Base-by-base conservation (phyloP, 768 basidiomycete species). In the Agaricus bisporus region DNA sequence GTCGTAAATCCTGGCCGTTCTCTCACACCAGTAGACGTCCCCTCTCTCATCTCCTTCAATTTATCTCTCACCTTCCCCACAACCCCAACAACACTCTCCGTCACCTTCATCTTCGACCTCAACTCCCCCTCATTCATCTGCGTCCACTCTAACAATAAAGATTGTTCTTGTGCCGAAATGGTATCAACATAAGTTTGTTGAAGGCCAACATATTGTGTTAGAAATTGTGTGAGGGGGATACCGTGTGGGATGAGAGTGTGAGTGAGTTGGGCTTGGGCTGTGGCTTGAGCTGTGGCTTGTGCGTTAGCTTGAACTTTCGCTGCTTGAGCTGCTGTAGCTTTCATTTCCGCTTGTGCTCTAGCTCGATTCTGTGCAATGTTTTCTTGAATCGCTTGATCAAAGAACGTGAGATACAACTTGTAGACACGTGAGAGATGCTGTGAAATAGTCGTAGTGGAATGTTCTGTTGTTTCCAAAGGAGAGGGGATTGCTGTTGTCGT, bases 21-120 rank as follows among this genome's bases (percentile, higher is more conserved):
- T 36, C 51, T 52, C 12, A 37, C 42, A 0, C 51, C 51, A 9
- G 41, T 20, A 10, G 41, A 32, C 17, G 26, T 15, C 5, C 42
- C 51, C 35, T 52, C 51, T 20, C 51, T 52, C 51, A 52, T 52
- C 51, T 52, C 51, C 20, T 52, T 52, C 51, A 52, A 38, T 43
- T 41, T 52, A 4, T 52, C 51, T 17, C 43, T 52, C 35, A 52
- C 43, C 18, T 10, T 52, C 42, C 20, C 36, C 5, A 52, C 51
- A 4, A 52, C 44, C 51, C 42, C 43, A 25, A 52, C 22, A 18
- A 37, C 36, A 20, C 12, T 36, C 26, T 52, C 51, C 25, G 42
- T 36, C 14, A 17, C 51, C n/a, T 45, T 45, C 11, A 44, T 20
- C 51, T 45, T 51, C 0, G 20, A 29, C 20, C 43, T 52, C 29